phyloP scores from a whole-genome alignment of 305 asterid species.

The Solanum hybrid region DNA sequence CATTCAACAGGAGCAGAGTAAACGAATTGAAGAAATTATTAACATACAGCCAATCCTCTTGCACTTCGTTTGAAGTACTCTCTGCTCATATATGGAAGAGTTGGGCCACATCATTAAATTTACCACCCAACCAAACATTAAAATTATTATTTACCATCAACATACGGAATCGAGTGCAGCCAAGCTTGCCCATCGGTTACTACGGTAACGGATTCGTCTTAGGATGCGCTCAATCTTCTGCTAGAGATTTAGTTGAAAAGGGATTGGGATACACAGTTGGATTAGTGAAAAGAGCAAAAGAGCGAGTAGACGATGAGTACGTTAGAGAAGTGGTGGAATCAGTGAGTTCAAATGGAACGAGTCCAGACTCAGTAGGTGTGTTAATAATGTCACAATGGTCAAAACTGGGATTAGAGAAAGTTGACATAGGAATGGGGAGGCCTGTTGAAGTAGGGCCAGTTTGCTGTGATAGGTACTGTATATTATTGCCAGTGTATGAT shows the following conservation, averaged over 20 bases:
- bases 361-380: constrained; percentile 58
- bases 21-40: constrained; percentile 29
- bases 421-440: constrained; percentile 61
- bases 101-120: constrained; percentile 45
- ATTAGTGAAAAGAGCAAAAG: constrained; percentile 40
- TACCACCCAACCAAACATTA: constrained; percentile 32
- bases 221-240: constrained; percentile 41
- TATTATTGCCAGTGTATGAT: constrained; percentile 32
- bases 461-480: constrained; percentile 40
- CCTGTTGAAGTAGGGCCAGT: constrained; percentile 53
- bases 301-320: constrained; percentile 41
- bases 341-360: constrained; percentile 33
- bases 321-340: constrained; percentile 50
- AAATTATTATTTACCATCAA: constrained; percentile 49
- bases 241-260: constrained; percentile 21
- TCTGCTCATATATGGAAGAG: constrained; percentile 66
- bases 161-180: constrained; percentile 41
- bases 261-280: constrained; percentile 29
- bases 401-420: constrained; percentile 45
- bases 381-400: constrained; percentile 71
- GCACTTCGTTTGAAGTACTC: constrained; percentile 51
- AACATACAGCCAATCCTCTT: neutral
- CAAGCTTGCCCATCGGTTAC: constrained; percentile 48
- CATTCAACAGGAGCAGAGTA: constrained; percentile 19
- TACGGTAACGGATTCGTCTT: constrained; percentile 62